Evolutionary conservation across 805 yeast genomes (phyloP), one percentile per base, ranked within the genome.

Genomic region (Ogataea zsoltii): DNA sequence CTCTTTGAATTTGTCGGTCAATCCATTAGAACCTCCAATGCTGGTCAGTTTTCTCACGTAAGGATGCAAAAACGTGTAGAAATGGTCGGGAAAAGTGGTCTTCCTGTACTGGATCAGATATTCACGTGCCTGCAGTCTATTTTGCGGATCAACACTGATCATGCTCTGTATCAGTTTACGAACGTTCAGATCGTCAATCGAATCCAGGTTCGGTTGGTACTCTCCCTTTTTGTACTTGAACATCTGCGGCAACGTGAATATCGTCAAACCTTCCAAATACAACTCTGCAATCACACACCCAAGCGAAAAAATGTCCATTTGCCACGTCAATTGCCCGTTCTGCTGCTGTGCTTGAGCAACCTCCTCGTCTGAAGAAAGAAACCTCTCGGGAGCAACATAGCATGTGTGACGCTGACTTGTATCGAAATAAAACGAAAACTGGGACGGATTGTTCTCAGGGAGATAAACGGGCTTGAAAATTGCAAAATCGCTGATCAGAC

Each of bases 331-430:
- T 12, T 53, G 2, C 63, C 72, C 45, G 16, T 34, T 26, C 17
- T 37, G 7, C 26, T 41, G 40, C 33, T 35, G 14, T 18, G 39
- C 34, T 36, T 45, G 26, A 9, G 34, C 49, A 33, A 54, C 54
- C 5, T 55, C 61, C 4, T 57, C 64, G 2, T 58, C 59, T 4
- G 67, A 54, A 49, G 67, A 55, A 57, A 71, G 49, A 57, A 94
- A 92, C 53, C 99, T 70, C 62, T 94, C 99, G 0, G 99, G 99
- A 0, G 99, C 98, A 34, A 94, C 65, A 63, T 92, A 92, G 65
- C 99, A 94, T 2, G 81, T 77, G 56, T 96, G 75, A 52, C 97
- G 73, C 60, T 81, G 88, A 2, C 96, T 86, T 2, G 92, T 88
- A 66, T 94, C 98, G 61, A 91, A 94, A 65, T 84, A 94, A 60